Evolutionary conservation across 2,329 filamentous ascomycete species (phyloP).

Genomic region (Sporothrix mexicana): DNA sequence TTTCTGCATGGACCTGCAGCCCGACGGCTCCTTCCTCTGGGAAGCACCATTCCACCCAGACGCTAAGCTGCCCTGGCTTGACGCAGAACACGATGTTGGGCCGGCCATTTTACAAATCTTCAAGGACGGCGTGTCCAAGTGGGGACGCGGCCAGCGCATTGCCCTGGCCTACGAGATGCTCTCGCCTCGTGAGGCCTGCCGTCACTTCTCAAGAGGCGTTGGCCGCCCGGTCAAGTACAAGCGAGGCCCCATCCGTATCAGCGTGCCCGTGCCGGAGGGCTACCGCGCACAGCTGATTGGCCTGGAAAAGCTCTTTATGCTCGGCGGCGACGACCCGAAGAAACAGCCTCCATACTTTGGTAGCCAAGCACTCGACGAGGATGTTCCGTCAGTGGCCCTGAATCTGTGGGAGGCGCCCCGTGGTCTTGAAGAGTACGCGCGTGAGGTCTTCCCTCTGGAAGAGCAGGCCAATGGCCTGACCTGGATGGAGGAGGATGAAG

Average conservation of each 20-base stretch:
- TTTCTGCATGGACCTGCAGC: conserved; percentile 90
- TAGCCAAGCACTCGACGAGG: conserved; percentile 60
- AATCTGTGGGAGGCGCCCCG: conserved; percentile 90
- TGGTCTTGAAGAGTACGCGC: conserved; percentile 90
- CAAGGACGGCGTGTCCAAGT: conserved; percentile 87
- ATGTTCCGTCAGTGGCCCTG: conserved; percentile 75
- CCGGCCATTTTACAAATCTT: conserved; percentile 91
- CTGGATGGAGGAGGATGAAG: conserved; percentile 75
- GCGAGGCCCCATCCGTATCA: conserved; percentile 78
- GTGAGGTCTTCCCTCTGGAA: conserved; percentile 91
- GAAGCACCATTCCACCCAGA: conserved; percentile 91
- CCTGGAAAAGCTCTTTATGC: conserved; percentile 64
- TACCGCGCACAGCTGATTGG: conserved; percentile 86
- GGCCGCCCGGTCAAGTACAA: conserved; percentile 79
- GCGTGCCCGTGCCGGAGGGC: conserved; percentile 82
- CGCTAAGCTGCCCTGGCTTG: conserved; percentile 89
- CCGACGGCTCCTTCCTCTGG: conserved; percentile 88
- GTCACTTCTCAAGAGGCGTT: conserved; percentile 78
- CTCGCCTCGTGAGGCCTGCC: conserved; percentile 80
- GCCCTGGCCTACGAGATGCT: conserved; percentile 90
- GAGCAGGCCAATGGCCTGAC: conserved; percentile 91
- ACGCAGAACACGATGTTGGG: conserved; percentile 94
- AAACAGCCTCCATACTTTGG: conserved; percentile 70
- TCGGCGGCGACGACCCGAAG: conserved; percentile 56
- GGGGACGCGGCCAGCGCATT: conserved; percentile 75